Evolutionary conservation across 495 filamentous ascomycete species (phyloP).

Genomic region (Hypoxylon trugodes): DNA sequence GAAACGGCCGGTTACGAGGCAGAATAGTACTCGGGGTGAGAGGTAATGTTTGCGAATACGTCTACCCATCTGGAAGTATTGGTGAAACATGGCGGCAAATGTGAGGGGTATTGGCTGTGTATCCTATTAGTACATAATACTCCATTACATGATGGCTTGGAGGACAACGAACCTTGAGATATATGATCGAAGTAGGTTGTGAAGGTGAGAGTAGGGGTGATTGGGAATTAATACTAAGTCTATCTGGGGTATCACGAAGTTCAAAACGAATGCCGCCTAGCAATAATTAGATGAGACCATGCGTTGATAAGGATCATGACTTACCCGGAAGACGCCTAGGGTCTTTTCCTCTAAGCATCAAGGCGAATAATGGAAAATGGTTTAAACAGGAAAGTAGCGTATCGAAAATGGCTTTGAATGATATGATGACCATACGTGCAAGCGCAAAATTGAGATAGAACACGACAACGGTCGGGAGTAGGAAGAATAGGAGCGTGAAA

Average conservation of each 20-base stretch:
- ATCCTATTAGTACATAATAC: constrained; percentile 28
- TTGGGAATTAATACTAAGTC: constrained; percentile 48
- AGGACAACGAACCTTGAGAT: constrained; percentile 70
- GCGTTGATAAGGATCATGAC: constrained; percentile 31
- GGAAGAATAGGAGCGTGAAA: constrained; percentile 94
- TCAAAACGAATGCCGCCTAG: constrained; percentile 89
- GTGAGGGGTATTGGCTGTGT: constrained; percentile 87
- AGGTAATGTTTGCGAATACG: constrained; percentile 96
- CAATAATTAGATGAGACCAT: constrained; percentile 12
- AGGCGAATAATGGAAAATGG: constrained; percentile 95
- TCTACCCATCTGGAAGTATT: constrained; percentile 93
- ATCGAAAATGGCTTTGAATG: constrained; percentile 87
- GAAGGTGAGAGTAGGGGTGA: constrained; percentile 25
- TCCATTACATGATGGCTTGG: background rate
- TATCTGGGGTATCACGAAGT: constrained; percentile 75
- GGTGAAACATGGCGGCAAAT: constrained; percentile 92
- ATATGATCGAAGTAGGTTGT: constrained; percentile 75
- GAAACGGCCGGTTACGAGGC: constrained; percentile 87
- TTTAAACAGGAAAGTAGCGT: constrained; percentile 93
- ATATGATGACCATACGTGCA: constrained; percentile 93
- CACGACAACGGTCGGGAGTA: constrained; percentile 92
- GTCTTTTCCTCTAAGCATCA: constrained; percentile 97
- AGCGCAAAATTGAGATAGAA: constrained; percentile 97
- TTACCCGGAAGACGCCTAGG: constrained; percentile 84
- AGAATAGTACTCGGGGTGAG: constrained; percentile 84